Conservation (phyloP, 176 grass and related monocot genomes). For the Eleusine coracana region DNA sequence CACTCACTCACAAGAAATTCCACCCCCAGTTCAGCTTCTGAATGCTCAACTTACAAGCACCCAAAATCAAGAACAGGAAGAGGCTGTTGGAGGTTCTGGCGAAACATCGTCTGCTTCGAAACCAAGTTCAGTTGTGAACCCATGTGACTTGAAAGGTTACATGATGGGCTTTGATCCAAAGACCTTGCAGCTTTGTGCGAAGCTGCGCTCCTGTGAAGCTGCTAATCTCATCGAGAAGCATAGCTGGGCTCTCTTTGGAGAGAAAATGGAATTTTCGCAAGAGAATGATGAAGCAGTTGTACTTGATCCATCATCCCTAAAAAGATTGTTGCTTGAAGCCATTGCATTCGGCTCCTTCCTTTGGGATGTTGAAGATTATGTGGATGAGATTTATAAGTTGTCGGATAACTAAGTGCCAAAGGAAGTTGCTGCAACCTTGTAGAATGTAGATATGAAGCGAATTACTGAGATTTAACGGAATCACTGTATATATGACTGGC, state of each 20-base stretch:
- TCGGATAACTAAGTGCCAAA: constrained; percentile 42
- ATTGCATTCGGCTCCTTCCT: constrained; percentile 77
- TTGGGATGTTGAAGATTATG: constrained; percentile 64
- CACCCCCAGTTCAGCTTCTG: constrained; percentile 35
- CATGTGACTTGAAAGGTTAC: constrained; percentile 49
- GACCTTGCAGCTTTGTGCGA: constrained; percentile 62
- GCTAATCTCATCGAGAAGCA: constrained; percentile 64
- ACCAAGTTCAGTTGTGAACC: constrained; percentile 41
- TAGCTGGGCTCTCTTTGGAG: constrained; percentile 55
- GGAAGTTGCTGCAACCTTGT: constrained; percentile 31
- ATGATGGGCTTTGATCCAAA: constrained; percentile 68
- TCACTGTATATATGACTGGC: constrained; percentile 32
- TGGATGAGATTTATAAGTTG: constrained; percentile 50
- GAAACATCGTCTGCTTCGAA: constrained; percentile 40
- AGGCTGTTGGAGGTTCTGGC: constrained; percentile 32
- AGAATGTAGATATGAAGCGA: constrained; percentile 45
- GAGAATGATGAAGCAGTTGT: constrained; percentile 46
- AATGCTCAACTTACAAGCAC: constrained; percentile 40
- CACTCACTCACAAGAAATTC: constrained; percentile 37
- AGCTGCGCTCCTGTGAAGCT: constrained; percentile 53
- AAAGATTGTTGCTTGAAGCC: constrained; percentile 66
- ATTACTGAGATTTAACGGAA: not conserved
- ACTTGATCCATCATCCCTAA: constrained; percentile 48
- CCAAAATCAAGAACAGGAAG: constrained; percentile 45
- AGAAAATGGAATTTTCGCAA: constrained; percentile 10